Percentiles rank a stretch among this genome's conserved stretches.
Conservation (phyloP, 1,139 yeast species). For the Geotrichum europaeum region DNA sequence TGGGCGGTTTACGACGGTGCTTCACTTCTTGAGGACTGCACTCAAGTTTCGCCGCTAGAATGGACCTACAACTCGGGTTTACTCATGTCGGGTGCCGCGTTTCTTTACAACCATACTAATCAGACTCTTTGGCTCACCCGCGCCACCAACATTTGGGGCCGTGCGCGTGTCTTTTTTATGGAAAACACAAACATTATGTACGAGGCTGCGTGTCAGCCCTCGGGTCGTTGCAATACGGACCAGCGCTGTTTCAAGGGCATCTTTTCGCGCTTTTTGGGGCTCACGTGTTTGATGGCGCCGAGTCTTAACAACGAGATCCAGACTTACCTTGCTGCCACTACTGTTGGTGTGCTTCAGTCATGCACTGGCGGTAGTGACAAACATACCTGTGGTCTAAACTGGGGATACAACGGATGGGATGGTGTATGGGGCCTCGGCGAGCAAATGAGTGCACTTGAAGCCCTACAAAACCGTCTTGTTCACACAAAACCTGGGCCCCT, state of each 20-base stretch:
- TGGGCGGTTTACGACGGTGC: constrained; percentile 72
- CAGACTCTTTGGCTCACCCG: constrained; percentile 66
- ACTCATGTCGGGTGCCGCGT: constrained; percentile 74
- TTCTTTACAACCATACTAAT: constrained; percentile 65
- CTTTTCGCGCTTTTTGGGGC: constrained; percentile 67
- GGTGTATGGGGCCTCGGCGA: constrained; percentile 81
- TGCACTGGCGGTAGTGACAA: constrained; percentile 86
- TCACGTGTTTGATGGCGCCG: constrained; percentile 70
- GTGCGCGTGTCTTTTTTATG: constrained; percentile 56
- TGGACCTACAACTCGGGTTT: constrained; percentile 92
- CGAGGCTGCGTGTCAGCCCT: constrained; percentile 75
- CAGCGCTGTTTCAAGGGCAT: constrained; percentile 87
- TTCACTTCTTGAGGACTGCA: constrained; percentile 53
- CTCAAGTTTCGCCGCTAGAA: constrained; percentile 50
- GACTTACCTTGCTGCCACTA: constrained; percentile 52
- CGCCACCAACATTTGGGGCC: constrained; percentile 33
- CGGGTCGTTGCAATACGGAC: constrained; percentile 68
- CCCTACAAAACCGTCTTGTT: constrained; percentile 50
- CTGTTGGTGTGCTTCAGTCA: constrained; percentile 72
- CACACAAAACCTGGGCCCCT: constrained; percentile 39
- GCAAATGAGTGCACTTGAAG: constrained; percentile 83
- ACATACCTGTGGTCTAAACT: constrained; percentile 81
- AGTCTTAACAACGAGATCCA: constrained; percentile 49
- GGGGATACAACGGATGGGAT: constrained; percentile 72
- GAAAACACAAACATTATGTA: constrained; percentile 54